These are phyloP conservation scores for Batkoa obscura DNA, from an alignment of 371 early-diverging fungal genomes.

Conservation along the genomic window DNA sequence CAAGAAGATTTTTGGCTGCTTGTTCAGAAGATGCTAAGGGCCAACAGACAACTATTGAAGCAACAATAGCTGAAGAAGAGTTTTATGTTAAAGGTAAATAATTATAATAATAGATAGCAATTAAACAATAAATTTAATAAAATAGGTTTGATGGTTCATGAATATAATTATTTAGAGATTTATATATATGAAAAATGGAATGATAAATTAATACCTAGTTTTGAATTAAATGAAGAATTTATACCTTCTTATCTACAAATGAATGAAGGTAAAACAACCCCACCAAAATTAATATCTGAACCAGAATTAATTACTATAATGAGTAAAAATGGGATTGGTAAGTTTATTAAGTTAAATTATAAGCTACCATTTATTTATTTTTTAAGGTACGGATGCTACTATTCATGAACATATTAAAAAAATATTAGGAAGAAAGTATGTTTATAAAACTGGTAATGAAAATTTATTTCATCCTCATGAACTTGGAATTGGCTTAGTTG, in stretches of 20 bases:
- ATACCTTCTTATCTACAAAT: constrained; percentile 42
- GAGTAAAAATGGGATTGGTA: constrained; percentile 96
- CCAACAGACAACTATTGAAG: constrained; percentile 53
- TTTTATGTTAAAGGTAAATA: constrained; percentile 43
- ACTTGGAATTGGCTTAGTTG: constrained; percentile 82
- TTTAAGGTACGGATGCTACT: constrained; percentile 95
- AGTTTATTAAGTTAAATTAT: constrained; percentile 1
- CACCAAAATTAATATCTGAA: constrained; percentile 78
- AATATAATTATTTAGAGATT: constrained; percentile 87
- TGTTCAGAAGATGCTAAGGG: constrained; percentile 93
- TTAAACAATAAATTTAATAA: neutral
- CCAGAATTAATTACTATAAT: constrained; percentile 88
- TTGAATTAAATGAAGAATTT: constrained; percentile 47
- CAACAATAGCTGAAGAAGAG: constrained; percentile 41
- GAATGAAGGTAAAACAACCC: constrained; percentile 46
- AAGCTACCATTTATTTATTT: neutral
- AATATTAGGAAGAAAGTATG: constrained; percentile 83
- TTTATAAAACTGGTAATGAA: constrained; percentile 33
- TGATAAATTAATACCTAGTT: constrained; percentile 48
- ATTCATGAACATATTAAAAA: constrained; percentile 98
- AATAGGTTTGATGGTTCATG: constrained; percentile 52
- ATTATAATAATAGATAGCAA: neutral
- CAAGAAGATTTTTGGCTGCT: constrained; percentile 84
- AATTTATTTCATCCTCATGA: constrained; percentile 56
- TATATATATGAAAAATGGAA: constrained; percentile 92